Percentiles rank a stretch among this genome's conserved stretches.
Conservation (phyloP, 116 monocot genomes). For the Phalaenopsis hybrid region DNA sequence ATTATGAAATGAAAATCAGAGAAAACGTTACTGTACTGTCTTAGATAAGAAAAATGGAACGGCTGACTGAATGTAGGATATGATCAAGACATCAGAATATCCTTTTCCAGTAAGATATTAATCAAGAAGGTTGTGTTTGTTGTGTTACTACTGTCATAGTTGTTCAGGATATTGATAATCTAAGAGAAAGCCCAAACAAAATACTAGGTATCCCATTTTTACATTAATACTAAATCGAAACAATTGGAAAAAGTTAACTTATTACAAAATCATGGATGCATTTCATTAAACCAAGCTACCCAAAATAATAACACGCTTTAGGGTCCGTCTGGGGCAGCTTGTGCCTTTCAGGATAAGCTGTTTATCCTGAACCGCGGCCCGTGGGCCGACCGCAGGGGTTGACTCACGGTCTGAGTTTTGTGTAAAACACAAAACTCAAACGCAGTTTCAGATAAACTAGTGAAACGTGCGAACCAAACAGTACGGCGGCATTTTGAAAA, state of each 20-base stretch:
- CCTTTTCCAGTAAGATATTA: not conserved
- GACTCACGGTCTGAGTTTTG: too few species aligned
- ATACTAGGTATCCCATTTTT: not conserved
- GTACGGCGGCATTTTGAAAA: too few species aligned
- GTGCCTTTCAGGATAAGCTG: too few species aligned
- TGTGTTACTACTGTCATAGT: not conserved
- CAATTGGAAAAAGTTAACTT: not conserved
- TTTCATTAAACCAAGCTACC: not conserved
- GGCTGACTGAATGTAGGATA: not conserved
- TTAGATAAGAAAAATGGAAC: not conserved
- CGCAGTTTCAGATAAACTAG: too few species aligned
- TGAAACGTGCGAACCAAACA: too few species aligned
- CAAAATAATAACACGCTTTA: not conserved
- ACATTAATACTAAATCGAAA: not conserved
- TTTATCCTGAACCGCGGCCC: too few species aligned
- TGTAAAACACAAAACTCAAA: too few species aligned
- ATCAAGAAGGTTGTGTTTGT: not conserved
- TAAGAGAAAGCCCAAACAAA: not conserved
- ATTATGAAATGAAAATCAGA: not conserved
- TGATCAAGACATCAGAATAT: not conserved
- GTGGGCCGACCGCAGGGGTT: too few species aligned
- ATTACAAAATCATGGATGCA: not conserved
- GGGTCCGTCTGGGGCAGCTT: too few species aligned
- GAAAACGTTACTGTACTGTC: not conserved
- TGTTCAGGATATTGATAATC: not conserved